Evolutionary conservation across 495 filamentous ascomycete species (phyloP).

Genomic region (Annulohypoxylon maeteangense): DNA sequence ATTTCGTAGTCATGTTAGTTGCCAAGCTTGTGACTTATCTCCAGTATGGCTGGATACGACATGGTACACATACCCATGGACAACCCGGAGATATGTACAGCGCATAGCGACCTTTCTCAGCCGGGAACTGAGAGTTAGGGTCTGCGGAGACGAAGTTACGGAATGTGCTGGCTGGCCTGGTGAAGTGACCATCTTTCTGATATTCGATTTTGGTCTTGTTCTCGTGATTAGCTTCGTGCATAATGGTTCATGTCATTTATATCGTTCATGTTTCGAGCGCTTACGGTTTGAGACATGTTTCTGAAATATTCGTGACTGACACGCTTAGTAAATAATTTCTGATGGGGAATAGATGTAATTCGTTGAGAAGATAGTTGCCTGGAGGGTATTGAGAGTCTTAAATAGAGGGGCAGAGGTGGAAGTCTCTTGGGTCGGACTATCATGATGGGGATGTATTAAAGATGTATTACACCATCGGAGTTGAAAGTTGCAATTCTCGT

Average conservation of each 20-base stretch:
- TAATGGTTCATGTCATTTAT: not conserved
- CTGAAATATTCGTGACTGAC: not conserved
- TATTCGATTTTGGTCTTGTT: conserved; percentile 33
- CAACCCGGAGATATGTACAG: conserved; percentile 74
- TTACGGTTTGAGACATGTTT: conserved; percentile 37
- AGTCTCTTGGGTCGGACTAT: conserved; percentile 13
- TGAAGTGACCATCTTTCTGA: conserved; percentile 63
- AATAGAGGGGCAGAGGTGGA: conserved; percentile 7
- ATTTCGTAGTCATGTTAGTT: conserved; percentile 17
- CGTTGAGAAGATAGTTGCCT: conserved; percentile 2
- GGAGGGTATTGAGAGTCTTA: not conserved
- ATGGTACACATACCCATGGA: conserved; percentile 64
- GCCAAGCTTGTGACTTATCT: not conserved
- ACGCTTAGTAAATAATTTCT: conserved; percentile 1
- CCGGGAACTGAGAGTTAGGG: conserved; percentile 65
- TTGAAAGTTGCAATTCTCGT: conserved; percentile 4
- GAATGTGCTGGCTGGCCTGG: conserved; percentile 59
- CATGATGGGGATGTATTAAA: conserved; percentile 8
- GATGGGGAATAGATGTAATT: not conserved
- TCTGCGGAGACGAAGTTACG: conserved; percentile 61
- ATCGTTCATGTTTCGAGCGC: not conserved
- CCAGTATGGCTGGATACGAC: not conserved
- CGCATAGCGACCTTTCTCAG: conserved; percentile 74
- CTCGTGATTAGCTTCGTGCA: conserved; percentile 21
- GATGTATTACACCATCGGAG: conserved; percentile 21